Evolutionary conservation across 805 yeast species (phyloP).

Genomic region (Blastobotrys terrestris): DNA sequence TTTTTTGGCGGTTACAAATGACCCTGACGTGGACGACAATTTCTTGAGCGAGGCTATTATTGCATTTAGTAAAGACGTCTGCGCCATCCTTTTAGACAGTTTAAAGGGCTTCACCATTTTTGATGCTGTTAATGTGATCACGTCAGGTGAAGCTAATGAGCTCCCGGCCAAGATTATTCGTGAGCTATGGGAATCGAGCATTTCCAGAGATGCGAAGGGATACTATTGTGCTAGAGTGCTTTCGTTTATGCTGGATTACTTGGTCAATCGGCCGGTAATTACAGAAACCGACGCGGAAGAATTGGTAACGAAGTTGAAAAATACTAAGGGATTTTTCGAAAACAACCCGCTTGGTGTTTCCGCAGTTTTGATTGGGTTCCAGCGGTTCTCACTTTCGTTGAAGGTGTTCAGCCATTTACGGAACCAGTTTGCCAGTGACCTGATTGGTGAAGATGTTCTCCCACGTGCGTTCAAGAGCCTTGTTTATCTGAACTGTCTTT

Average conservation of each 20-base stretch:
- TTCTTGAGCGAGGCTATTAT: conserved; percentile 7
- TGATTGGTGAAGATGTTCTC: conserved; percentile 30
- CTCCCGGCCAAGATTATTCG: conserved; percentile 1
- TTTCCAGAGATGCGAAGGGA: conserved; percentile 2
- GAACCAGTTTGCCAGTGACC: conserved; percentile 57
- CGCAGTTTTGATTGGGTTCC: conserved; percentile 6
- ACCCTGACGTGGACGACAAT: conserved; percentile 4
- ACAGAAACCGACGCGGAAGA: conserved; percentile 1
- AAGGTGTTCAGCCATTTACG: conserved; percentile 41
- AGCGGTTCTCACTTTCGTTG: conserved; percentile 2
- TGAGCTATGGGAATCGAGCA: conserved; percentile 5
- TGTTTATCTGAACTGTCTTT: conserved; percentile 38
- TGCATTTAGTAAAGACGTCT: conserved; percentile 7
- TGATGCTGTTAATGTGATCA: conserved; percentile 6
- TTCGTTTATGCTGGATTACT: conserved; percentile 1
- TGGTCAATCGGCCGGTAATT: conserved; percentile 6
- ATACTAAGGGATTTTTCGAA: not conserved
- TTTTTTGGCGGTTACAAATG: conserved; percentile 2
- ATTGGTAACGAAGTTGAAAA: conserved; percentile 1
- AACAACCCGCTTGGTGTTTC: conserved; percentile 4
- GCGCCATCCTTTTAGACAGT: not conserved
- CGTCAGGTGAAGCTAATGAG: not conserved
- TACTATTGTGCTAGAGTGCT: conserved; percentile 12
- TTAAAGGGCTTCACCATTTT: conserved; percentile 1
- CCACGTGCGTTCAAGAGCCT: conserved; percentile 32